A percentile compares a stretch with the other conserved stretches of the same genome.
phyloP scores from a whole-genome alignment of 257 asterid species.

The Catharanthus roseus region DNA sequence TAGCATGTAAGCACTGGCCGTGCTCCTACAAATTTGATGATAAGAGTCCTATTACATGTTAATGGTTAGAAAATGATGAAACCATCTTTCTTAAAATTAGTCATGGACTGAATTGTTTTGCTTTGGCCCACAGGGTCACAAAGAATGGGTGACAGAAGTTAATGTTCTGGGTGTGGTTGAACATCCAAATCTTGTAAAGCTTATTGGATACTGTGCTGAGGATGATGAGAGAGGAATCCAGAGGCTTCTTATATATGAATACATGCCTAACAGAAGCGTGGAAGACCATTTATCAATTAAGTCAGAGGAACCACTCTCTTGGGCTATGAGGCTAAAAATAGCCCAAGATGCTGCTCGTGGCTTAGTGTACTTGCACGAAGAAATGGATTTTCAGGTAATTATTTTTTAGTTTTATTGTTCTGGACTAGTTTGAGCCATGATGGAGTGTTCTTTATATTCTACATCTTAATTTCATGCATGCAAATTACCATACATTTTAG shows the following conservation, averaged over 20 bases:
- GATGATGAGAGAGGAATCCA: constrained; percentile 98
- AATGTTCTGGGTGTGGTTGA: constrained; percentile 89
- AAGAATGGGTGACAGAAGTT: constrained; percentile 99
- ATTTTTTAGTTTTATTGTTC: not conserved
- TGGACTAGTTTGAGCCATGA: not conserved
- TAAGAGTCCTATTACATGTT: not conserved
- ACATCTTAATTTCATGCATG: not conserved
- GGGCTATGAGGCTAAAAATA: constrained; percentile 81
- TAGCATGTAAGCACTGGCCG: not conserved
- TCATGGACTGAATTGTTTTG: constrained; percentile 8
- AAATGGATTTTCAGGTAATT: constrained; percentile 93
- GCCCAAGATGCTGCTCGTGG: constrained; percentile 96
- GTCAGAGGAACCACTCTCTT: constrained; percentile 61
- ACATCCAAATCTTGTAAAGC: constrained; percentile 88
- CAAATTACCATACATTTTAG: too few relatives aligned
- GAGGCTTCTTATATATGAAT: constrained; percentile 82
- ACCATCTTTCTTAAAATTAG: not conserved
- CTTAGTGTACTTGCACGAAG: constrained; percentile 79
- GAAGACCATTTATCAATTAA: constrained; percentile 70
- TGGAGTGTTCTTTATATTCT: not conserved
- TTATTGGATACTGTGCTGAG: constrained; percentile 93
- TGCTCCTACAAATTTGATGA: not conserved
- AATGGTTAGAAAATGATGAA: not conserved
- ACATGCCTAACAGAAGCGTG: constrained; percentile 86
- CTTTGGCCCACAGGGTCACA: constrained; percentile 64